Evolutionary conservation across 2,329 filamentous ascomycete genomes (phyloP), one percentile per base, ranked within the genome.

Genomic region (Ascochyta viciae-villosae): DNA sequence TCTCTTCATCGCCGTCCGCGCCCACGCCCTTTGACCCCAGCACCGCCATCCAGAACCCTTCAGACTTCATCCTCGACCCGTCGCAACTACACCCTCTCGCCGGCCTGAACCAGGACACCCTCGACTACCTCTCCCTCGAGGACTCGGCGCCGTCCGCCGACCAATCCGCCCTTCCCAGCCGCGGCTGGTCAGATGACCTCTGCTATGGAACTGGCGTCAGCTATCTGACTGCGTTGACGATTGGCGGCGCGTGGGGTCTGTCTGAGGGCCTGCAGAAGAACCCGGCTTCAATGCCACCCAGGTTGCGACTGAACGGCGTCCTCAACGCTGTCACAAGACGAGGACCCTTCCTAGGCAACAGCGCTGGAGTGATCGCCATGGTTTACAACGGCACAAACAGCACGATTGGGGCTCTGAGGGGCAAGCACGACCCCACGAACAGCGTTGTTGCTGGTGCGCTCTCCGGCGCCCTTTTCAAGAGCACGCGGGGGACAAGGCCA

Each of bases 161-260:
- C 57, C 90, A 91, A 75, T 96, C 94, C 39, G 89, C 93, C 50
- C 85, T 99, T 50, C 95, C 96, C 39, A 97, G 93, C 53, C 89
- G 95, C 76, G 95, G 95, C 75, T 99, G 96, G 87, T 96, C 93
- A 58, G 95, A 99, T 75, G 95, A 99, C 77, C 86, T 99, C 57
- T 98, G 95, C 80, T 99, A 99, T 77, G 95, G 96, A 72, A 96
- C 95, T 22, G 95, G 95, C 68, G 88, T 94, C 60, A 96, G 92
- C 73, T 99, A 99, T 75, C 83, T 99, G 58, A 82, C 90, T n/a
- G 95, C 90, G 6, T 82, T 99, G 69, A 85, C 89, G 37, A 75
- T 96, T 64, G 95, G 95, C 76, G 95, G 95, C 65, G 88, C 87
- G 54, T 98, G 94, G 94, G 95, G 95, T 60, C 77, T 99, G 66